Evolutionary conservation across 257 asterid species (phyloP).

Genomic region (Solanum gandarillasii): DNA sequence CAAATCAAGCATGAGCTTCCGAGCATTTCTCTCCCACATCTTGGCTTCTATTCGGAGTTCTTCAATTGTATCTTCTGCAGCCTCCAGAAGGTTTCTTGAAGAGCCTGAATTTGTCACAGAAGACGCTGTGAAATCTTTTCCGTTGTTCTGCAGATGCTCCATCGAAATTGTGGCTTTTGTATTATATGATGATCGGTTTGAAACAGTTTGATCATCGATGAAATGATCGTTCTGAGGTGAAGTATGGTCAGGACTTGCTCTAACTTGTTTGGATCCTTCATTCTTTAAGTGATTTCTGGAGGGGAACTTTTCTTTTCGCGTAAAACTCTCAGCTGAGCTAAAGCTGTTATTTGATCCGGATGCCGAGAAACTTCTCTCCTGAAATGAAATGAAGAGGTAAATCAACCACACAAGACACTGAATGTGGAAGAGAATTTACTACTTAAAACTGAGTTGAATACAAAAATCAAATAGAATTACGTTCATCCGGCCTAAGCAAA

Average conservation of each 20-base stretch:
- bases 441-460: neutral
- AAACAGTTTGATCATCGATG: conserved; percentile 22
- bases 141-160: conserved; percentile 21
- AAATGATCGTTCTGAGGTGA: conserved; percentile 23
- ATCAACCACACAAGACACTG: neutral
- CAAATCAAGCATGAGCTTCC: conserved; percentile 69
- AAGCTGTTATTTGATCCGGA: conserved; percentile 23
- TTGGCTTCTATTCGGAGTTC: conserved; percentile 85
- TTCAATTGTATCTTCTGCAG: conserved; percentile 59
- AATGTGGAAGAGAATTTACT: neutral
- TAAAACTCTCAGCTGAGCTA: conserved; percentile 21
- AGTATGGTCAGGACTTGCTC: conserved; percentile 18
- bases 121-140: conserved; percentile 20
- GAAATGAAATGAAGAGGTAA: conserved; percentile 4
- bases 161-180: conserved; percentile 15
- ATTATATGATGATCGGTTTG: conserved; percentile 28
- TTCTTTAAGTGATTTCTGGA: conserved; percentile 14
- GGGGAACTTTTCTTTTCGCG: conserved; percentile 6
- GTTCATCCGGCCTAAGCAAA: neutral
- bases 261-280: conserved; percentile 20
- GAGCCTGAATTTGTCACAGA: conserved; percentile 23
- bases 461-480: neutral
- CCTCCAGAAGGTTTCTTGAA: conserved; percentile 47
- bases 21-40: conserved; percentile 94
- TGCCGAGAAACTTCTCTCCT: conserved; percentile 43